These are phyloP conservation scores for Lophiotrema nucula DNA, from an alignment of 495 filamentous ascomycete genomes.

Conservation along the genomic window DNA sequence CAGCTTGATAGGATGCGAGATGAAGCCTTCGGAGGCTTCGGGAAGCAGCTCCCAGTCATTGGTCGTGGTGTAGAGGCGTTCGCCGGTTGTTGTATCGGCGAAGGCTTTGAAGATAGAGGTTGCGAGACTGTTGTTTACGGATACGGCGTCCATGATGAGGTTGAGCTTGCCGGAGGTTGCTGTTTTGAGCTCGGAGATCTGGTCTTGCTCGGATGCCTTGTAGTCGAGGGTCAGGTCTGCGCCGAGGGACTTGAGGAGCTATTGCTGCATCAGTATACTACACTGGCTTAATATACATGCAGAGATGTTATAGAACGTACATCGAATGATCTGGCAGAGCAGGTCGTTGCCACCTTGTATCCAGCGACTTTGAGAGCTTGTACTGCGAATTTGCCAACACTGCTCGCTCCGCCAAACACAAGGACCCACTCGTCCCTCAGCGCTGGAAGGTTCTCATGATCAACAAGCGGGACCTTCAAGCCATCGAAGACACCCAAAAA, in stretches of 20 bases:
- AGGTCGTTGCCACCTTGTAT: conserved; percentile 47
- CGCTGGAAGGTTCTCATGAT: conserved; percentile 21
- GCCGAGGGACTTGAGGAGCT: conserved; percentile 41
- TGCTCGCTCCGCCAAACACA: conserved; percentile 46
- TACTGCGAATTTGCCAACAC: conserved; percentile 46
- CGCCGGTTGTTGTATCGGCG: neutral
- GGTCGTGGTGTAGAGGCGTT: conserved; percentile 46
- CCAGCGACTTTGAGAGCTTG: conserved; percentile 34
- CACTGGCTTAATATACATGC: neutral
- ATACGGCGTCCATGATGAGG: conserved; percentile 45
- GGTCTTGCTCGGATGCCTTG: conserved; percentile 37
- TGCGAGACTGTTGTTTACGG: conserved; percentile 39
- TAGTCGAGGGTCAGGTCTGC: conserved; percentile 47
- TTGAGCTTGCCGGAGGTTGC: conserved; percentile 45
- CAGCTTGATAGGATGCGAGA: neutral
- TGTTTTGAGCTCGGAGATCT: conserved; percentile 40
- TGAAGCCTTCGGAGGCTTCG: conserved; percentile 6
- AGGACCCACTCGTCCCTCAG: conserved; percentile 47
- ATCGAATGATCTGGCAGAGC: conserved; percentile 40
- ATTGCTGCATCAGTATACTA: neutral
- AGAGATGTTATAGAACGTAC: conserved; percentile 32
- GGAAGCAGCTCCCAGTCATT: conserved; percentile 44
- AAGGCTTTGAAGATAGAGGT: conserved; percentile 32
- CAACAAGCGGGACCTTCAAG: conserved; percentile 31
- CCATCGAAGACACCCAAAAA: conserved; percentile 37